Evolutionary conservation across 345 rosid species (phyloP).

Genomic region (Corchorus olitorius): DNA sequence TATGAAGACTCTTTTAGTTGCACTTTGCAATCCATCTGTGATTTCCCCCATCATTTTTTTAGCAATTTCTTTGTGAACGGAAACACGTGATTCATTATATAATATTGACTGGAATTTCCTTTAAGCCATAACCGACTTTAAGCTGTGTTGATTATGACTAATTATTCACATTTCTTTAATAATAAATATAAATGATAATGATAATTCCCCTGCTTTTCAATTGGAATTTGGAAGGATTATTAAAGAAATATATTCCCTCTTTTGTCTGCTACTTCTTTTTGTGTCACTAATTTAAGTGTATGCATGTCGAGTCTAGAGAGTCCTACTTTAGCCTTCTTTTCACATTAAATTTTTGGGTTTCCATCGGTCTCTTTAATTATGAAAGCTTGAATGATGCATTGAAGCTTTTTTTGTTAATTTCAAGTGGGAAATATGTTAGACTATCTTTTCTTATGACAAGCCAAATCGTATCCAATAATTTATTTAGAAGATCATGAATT

Average conservation of each 20-base stretch:
- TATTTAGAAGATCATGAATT: neutral
- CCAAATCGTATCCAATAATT: neutral
- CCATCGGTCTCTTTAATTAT: neutral
- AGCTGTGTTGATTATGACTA: no score
- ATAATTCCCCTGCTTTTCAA: no score
- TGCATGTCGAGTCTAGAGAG: neutral
- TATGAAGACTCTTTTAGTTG: no score
- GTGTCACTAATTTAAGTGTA: neutral
- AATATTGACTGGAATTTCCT: neutral
- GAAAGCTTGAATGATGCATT: constrained; percentile 5
- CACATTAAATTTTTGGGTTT: neutral
- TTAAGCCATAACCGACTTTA: neutral
- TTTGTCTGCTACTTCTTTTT: neutral
- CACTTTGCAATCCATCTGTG: no score
- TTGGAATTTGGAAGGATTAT: no score
- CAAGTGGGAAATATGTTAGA: neutral
- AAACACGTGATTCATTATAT: neutral
- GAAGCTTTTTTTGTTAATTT: neutral
- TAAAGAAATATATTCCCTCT: no score
- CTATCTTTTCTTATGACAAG: constrained; percentile 2
- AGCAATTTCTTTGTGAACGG: neutral
- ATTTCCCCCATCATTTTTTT: no score
- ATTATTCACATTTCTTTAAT: no score
- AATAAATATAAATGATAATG: no score
- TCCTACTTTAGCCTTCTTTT: neutral